These are phyloP conservation scores for Zygoascus hellenicus DNA, from an alignment of 1,139 yeast genomes.

Conservation along the genomic window DNA sequence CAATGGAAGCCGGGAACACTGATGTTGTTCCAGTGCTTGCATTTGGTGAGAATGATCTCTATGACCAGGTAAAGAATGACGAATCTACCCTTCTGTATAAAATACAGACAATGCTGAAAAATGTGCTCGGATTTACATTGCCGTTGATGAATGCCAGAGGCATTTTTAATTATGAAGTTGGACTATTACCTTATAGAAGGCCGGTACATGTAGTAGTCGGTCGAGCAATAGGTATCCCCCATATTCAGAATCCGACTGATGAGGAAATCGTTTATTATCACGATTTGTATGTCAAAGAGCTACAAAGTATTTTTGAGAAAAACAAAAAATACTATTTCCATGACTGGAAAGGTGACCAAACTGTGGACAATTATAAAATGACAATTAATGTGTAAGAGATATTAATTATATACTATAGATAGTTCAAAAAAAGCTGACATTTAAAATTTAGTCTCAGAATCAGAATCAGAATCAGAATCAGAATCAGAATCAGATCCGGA, in stretches of 20 bases:
- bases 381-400: conserved; percentile 20
- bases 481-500: no score
- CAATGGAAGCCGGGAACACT: conserved; percentile 72
- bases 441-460: neutral
- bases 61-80: conserved; percentile 54
- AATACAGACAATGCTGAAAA: conserved; percentile 68
- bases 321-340: conserved; percentile 50
- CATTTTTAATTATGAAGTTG: conserved; percentile 86
- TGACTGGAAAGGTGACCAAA: conserved; percentile 15
- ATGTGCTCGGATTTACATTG: conserved; percentile 68
- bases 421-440: conserved; percentile 2
- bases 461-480: no score
- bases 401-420: neutral
- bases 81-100: conserved; percentile 47
- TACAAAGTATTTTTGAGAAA: conserved; percentile 60
- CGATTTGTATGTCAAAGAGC: conserved; percentile 58
- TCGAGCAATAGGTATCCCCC: conserved; percentile 67
- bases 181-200: conserved; percentile 77
- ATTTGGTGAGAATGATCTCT: conserved; percentile 83
- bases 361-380: conserved; percentile 15
- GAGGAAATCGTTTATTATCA: conserved; percentile 67
- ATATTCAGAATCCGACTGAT: conserved; percentile 39
- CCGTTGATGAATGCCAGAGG: conserved; percentile 95
- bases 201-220: conserved; percentile 72
- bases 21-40: conserved; percentile 82